Evolutionary conservation across 2,329 filamentous ascomycete genomes (phyloP), one percentile per base, ranked within the genome.

Genomic region (Nemania abortiva): DNA sequence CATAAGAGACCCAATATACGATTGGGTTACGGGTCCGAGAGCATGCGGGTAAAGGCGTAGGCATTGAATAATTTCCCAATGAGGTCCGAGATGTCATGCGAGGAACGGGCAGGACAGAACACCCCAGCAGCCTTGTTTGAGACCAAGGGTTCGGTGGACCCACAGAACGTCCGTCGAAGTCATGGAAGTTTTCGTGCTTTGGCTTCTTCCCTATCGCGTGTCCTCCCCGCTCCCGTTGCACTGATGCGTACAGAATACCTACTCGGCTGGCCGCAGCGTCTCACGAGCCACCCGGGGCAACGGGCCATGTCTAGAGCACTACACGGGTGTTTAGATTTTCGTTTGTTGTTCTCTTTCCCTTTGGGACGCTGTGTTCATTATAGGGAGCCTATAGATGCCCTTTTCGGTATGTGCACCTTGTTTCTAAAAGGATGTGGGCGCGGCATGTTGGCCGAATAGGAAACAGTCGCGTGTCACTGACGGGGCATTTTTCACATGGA

Each of bases 1-100:
- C 75, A 71, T 75, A 70, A 69, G 66, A 74, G 75, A 73, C 75
- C 49, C 57, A 76, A 78, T 66, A 73, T 82, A 81, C 81, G 76
- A 72, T 71, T 72, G 69, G 60, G 66, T 73, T 69, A 70, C 68
- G 67, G 78, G 72, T 74, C 75, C 75, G 71, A 74, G 74, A 45
- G 71, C 61, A 69, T 69, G 71, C 76, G 77, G 79, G 76, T 73
- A 79, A 80, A 80, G 73, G 77, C 68, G 72, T 69, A 64, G 75
- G 76, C 76, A 77, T 79, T 78, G 73, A 78, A 77, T 76, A 82
- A 83, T 83, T 84, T 84, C 83, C 83, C 80, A 82, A 83, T 80
- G 60, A 69, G 76, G 79, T 76, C 73, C 75, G 74, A 75, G 71
- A 82, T 79, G 79, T 85, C 75, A 85, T 85, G 83, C 83, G 77